Percentiles rank a stretch among this genome's conserved stretches.
Evolutionary conservation across 225 moss, liverwort and hornwort species (phyloP).

Genomic region (Pseudisothecium myosuroides): DNA sequence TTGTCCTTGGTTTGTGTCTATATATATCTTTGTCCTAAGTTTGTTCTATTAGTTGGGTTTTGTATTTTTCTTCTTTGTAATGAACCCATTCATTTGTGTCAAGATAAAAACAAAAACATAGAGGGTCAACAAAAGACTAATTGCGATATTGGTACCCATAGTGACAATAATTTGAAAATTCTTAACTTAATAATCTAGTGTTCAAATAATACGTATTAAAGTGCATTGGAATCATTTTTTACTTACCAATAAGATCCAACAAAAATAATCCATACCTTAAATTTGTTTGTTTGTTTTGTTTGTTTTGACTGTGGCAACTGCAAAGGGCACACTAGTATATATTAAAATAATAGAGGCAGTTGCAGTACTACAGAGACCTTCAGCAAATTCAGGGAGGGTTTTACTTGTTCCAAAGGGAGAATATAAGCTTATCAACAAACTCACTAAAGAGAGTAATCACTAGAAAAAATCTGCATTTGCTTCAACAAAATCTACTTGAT

Average conservation of each 20-base stretch:
- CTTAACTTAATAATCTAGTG: rapidly evolving
- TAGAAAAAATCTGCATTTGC: too few relatives aligned
- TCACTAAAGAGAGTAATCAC: background rate
- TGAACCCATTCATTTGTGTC: rapidly evolving
- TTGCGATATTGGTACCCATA: rapidly evolving
- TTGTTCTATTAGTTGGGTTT: too few relatives aligned
- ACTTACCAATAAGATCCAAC: too few relatives aligned
- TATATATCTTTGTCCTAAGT: rapidly evolving
- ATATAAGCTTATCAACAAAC: background rate
- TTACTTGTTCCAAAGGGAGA: rapidly evolving
- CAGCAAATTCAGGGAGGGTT: rapidly evolving
- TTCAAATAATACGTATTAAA: background rate
- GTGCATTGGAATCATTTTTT: background rate
- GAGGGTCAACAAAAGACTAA: rapidly evolving
- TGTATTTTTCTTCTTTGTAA: background rate
- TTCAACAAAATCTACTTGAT: too few relatives aligned
- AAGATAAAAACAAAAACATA: background rate
- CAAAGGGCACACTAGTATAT: too few relatives aligned
- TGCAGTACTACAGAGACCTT: rapidly evolving
- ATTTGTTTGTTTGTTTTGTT: too few relatives aligned
- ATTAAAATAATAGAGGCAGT: too few relatives aligned
- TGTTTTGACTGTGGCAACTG: too few relatives aligned
- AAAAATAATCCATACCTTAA: background rate
- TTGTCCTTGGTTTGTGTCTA: background rate
- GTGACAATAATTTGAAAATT: too few relatives aligned